Percentiles rank a stretch among this genome's conserved stretches.
These are phyloP conservation scores for Scortechinia acanthostroma DNA, from an alignment of 2,329 filamentous ascomycete genomes.

Conservation along the genomic window DNA sequence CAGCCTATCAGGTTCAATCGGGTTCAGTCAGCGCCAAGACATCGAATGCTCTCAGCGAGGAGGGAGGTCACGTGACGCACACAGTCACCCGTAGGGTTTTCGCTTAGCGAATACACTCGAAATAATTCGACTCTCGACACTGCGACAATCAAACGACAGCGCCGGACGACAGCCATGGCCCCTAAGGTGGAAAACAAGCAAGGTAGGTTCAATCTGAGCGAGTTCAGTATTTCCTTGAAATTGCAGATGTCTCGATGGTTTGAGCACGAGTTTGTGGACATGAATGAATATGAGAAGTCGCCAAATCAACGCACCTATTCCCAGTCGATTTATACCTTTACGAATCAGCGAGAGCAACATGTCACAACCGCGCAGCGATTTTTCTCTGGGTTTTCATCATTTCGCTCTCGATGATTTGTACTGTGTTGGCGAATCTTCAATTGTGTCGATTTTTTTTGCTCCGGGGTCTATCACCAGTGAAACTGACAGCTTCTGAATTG, in stretches of 20 bases:
- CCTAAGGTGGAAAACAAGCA: constrained; percentile 34
- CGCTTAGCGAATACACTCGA: constrained; percentile 25
- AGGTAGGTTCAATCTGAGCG: constrained; percentile 18
- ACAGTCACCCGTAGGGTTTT: constrained; percentile 20
- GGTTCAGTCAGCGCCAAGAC: neutral
- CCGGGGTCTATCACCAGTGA: no score
- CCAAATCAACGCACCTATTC: no score
- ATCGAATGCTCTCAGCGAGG: no score
- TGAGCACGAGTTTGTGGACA: neutral
- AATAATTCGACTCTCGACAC: constrained; percentile 15
- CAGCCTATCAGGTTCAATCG: no score
- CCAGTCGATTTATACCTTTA: no score
- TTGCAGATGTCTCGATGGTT: constrained; percentile 5
- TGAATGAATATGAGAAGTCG: no score
- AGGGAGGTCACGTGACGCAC: neutral
- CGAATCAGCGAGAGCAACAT: no score
- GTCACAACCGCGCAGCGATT: no score
- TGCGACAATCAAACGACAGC: constrained; percentile 29
- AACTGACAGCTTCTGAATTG: neutral
- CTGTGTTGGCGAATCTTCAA: no score
- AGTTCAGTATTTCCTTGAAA: constrained; percentile 5
- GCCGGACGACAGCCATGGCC: constrained; percentile 28
- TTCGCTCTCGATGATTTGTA: no score
- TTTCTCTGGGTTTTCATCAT: no score
- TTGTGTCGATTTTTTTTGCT: no score